phyloP scores from a whole-genome alignment of 2,329 filamentous ascomycete genomes.

The Cryphonectria radicalis region DNA sequence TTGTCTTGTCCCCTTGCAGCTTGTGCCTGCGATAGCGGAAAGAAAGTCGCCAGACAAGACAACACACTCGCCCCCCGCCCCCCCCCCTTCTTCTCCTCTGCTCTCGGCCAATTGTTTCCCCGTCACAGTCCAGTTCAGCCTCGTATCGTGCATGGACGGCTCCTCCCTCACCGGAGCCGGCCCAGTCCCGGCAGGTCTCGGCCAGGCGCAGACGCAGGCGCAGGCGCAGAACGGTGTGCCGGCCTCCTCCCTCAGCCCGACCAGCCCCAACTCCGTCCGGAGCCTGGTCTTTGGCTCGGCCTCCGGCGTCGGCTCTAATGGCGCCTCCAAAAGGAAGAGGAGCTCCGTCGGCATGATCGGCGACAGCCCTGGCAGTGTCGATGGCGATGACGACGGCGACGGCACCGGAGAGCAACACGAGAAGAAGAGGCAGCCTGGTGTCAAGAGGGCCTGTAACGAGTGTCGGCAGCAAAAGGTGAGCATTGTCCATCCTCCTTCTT shows the following conservation, averaged over 20 bases:
- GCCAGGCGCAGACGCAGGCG: conserved; percentile 16
- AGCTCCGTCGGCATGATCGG: conserved; percentile 50
- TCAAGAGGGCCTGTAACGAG: conserved; percentile 83
- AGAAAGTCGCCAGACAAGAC: conserved; percentile 1
- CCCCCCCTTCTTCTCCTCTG: neutral
- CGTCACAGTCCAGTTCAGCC: conserved; percentile 11
- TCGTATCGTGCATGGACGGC: conserved; percentile 40
- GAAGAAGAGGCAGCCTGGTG: conserved; percentile 68
- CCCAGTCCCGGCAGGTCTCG: conserved; percentile 33
- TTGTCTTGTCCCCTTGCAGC: conserved; percentile 8
- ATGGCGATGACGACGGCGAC: conserved; percentile 64
- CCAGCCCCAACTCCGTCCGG: conserved; percentile 58
- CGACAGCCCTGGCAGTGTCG: conserved; percentile 64
- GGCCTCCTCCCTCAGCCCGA: conserved; percentile 49
- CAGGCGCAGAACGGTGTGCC: conserved; percentile 20
- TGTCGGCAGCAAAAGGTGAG: conserved; percentile 84
- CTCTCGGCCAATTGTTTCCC: conserved; percentile 13
- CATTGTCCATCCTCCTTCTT: neutral
- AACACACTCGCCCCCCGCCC: conserved; percentile 6
- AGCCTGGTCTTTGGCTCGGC: conserved; percentile 32
- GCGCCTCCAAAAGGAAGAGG: conserved; percentile 62
- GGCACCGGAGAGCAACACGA: conserved; percentile 55
- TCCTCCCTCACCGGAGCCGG: conserved; percentile 40
- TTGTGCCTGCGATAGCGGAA: conserved; percentile 15
- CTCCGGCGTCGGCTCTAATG: conserved; percentile 46